Conservation (phyloP, 2,329 filamentous ascomycete genomes). For the Camillea tinctor region DNA sequence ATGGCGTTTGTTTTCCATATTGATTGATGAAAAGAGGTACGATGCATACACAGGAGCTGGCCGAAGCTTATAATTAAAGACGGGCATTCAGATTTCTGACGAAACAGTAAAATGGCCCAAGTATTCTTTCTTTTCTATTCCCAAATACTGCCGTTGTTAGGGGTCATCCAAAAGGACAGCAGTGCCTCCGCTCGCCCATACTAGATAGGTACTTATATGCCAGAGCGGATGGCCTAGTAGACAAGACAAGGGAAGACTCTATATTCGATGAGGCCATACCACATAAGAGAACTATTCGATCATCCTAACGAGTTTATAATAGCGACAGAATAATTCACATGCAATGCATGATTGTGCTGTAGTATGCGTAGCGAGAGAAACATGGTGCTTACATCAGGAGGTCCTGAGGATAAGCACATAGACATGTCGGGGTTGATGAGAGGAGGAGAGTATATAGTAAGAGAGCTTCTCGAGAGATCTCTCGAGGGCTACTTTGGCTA, state of each 20-base stretch:
- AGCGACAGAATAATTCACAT: neutral
- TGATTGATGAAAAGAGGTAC: neutral
- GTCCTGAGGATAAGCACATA: too few species aligned
- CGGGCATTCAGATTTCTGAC: neutral
- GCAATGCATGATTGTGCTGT: neutral
- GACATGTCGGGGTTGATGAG: too few species aligned
- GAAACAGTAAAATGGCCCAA: neutral
- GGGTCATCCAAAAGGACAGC: neutral
- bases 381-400: too few species aligned
- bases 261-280: neutral
- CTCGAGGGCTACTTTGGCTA: too few species aligned
- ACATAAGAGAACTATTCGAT: neutral
- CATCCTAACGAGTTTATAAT: neutral
- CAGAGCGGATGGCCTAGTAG: neutral
- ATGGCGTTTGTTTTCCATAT: slow-evolving; percentile 2
- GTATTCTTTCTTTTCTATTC: neutral
- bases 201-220: too few species aligned
- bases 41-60: neutral
- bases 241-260: neutral
- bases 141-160: neutral
- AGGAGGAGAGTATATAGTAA: too few species aligned
- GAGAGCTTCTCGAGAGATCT: too few species aligned
- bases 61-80: neutral
- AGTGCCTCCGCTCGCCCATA: neutral
- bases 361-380: neutral